Base-by-base conservation (phyloP, 805 yeast genomes). In the Priceomyces fermenticarens region DNA sequence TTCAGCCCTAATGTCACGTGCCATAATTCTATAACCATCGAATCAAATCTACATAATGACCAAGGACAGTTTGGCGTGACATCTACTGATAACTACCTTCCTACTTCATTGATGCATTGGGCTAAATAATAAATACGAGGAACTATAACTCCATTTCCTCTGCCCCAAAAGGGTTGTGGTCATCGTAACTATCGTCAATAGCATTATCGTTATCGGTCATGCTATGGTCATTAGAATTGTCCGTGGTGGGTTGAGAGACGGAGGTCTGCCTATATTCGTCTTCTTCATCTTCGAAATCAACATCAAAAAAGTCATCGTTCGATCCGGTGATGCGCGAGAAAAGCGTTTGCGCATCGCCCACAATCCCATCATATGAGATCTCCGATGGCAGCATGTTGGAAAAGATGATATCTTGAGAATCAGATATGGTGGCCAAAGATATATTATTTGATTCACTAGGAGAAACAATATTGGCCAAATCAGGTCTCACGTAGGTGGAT, bases 281-380 rank as follows among this genome's bases (percentile, higher is more conserved):
- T 33, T 86, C 96, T 14, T 89, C 97, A 60, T 91, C 98, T 63
- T 91, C 97, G 57, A 91, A 91, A 63, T 91, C 98, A 32, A 91
- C 87, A 60, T 88, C 96, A 58, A 91, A 91, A 67, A 93, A 93
- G 63, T 91, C 98, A 53, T 91, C 97, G 58, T 86, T 93, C 2
- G 95, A 78, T 8, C 98, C 98, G 9, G 93, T 95, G 46, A 91
- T 82, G 42, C 75, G 72, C 45, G 79, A 81, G 60, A 88, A 91
- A 32, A 91, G 59, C 14, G 78, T 67, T 57, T 81, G 85, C 5
- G 90, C 88, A 45, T 88, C 93, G 2, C 90, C 81, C 13, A 91
- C 78, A 3, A 87, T 78, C 25, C 97, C 98, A 59, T 91, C 97
- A 60, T 89, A 91, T 30, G 96, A 84, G 25, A 93, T 75, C 56